Evolutionary conservation across 2,329 filamentous ascomycete species (phyloP), one percentile per base, ranked within the genome.

Genomic region (Massarina eburnea): DNA sequence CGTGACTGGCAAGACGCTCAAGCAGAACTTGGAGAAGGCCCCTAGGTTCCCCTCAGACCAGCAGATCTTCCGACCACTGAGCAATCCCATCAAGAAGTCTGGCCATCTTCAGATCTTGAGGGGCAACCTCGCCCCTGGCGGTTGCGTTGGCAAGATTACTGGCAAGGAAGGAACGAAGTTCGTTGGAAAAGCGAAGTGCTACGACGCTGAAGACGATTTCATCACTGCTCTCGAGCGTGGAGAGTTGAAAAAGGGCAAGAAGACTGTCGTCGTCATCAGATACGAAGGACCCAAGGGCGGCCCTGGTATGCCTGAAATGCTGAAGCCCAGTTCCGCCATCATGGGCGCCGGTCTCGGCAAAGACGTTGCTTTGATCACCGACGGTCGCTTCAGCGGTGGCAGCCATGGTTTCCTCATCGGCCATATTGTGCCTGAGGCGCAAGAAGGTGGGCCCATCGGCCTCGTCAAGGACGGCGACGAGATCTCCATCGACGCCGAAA

Each of bases 371-470:
- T 80, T 90, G 36, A 78, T 90, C 49, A 89, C 86, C 2, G 86
- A 91, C 59, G 84, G 84, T 0, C 82, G 88, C 32, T 91, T 90
- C 77, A 88, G 83, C 8, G 90, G 90, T 47, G 90, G 89, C 41
- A 87, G 82, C 51, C 89, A 94, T 79, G 89, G 89, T 32, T 94
- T 94, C 80, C 76, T 94, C 57, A 92, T 94, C 61, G 89, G 89
- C 1, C 89, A 94, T 72, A 87, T 95, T 51, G 89, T 91, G 32
- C 90, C 90, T 20, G 90, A 95, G 73, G 90, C 90, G 8, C 86
- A 89, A 65, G 88, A 88, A 55, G 90, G 90, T 39, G 90, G 90
- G 0, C 90, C 90, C 2, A 94, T 95, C 51, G 90, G 82, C 14
- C 78, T 95, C 10, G 86, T 94, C 14, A 70, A 80, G 58, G 85